Base-by-base conservation (phyloP, 371 early-diverging fungal genomes). In the Syncephalis fuscata region DNA sequence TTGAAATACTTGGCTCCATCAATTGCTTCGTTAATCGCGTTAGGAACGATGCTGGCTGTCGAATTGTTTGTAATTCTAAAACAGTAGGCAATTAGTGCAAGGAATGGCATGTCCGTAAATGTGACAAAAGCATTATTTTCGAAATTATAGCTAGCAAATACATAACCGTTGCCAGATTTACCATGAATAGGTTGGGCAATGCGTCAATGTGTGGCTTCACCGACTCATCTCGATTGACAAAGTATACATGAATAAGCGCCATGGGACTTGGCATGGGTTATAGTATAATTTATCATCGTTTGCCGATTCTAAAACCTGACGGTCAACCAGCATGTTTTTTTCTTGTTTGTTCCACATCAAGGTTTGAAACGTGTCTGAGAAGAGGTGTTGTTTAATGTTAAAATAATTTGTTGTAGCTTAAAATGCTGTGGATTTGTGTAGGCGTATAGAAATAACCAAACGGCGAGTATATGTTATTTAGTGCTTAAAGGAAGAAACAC, bases 221-320 rank as follows among this genome's bases (percentile, higher is more conserved):
- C 15, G 74, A 62, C 8, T 67, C 64, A 51, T 76, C 76, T 5
- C 61, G 57, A 0, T 74, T 70, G 46, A 71, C 47, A 51, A 73
- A 65, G 46, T 76, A 74, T 40, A 70, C 73, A 40, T 70, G 67
- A 2, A 73, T 70, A 1, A 76, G 54, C 74, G 65, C 76, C 76
- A 76, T 9, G 38, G 38, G 38, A 70, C 71, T 53, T 68, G 66
- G 21, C 71, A 70, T 8, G 68, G 66, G 43, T 70, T 70, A 67
- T 68, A 70, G 38, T 67, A 67, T 37, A 64, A 70, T 37, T 66
- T 61, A 24, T 58, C 58, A 47, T 70, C 71, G 52, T 70, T 64
- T 8, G 66, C 54, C 21, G 65, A 64, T 48, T 67, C 71, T 21
- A 37, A n/a, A 10, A 37, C 38, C n/a, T 37, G 10, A 37, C 38